Evolutionary conservation across 208 protist species (phyloP).

Genomic region (Crithidia thermophila): DNA sequence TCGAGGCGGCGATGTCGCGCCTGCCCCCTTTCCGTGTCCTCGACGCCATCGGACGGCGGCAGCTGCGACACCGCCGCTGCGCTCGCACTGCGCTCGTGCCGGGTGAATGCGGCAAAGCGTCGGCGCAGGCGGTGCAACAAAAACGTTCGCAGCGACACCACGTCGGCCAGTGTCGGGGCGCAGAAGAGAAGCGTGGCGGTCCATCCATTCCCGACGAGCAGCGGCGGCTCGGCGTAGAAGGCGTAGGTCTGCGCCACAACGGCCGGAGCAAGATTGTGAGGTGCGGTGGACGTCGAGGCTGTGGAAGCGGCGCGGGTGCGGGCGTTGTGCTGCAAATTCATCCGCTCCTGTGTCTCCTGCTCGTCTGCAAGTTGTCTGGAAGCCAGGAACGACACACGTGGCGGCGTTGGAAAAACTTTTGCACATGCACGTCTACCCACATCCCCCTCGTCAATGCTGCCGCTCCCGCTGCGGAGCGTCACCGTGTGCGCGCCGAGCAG

Average conservation of each 20-base stretch:
- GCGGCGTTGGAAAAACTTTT: not conserved
- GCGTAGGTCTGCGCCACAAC: conserved; percentile 31
- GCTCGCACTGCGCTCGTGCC: too few species aligned
- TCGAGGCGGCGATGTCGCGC: too few species aligned
- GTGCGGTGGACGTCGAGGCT: not conserved
- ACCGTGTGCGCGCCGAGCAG: conserved; percentile 49
- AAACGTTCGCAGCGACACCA: conserved; percentile 36
- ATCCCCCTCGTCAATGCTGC: too few species aligned
- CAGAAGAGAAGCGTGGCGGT: conserved; percentile 60
- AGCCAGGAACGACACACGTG: conserved; percentile 8
- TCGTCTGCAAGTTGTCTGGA: conserved; percentile 7
- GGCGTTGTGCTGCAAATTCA: not conserved
- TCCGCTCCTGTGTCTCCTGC: conserved; percentile 3
- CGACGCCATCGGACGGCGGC: too few species aligned
- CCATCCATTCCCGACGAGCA: conserved; percentile 56
- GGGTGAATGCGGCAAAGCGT: not conserved
- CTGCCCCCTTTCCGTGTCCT: too few species aligned
- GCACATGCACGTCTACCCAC: not conserved
- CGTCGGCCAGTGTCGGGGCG: conserved; percentile 54
- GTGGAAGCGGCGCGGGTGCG: not conserved
- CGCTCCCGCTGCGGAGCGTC: too few species aligned
- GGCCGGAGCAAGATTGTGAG: not conserved
- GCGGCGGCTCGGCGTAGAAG: conserved; percentile 44
- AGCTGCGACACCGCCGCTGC: too few species aligned
- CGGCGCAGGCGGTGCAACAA: conserved; percentile 22